Base-by-base conservation (phyloP, 306 rosid species). In the Lotus japonicus region DNA sequence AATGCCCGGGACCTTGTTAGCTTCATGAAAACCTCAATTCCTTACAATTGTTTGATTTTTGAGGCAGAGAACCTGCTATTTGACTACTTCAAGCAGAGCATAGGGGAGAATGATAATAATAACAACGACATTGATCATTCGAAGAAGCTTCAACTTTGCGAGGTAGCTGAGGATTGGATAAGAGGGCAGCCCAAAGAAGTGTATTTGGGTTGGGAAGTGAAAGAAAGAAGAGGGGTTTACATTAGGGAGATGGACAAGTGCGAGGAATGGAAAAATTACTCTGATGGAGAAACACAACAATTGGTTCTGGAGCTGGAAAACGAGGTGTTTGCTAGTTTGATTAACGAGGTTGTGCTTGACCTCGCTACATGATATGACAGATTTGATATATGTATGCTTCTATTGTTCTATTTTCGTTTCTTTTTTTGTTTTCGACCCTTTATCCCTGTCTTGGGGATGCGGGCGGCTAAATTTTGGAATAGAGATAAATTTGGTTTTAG, bases 191-290 rank as follows among this genome's bases (percentile, higher is more conserved):
- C 54, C 6, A 60, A 54, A 51, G 89, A 73, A 19, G 1, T 41
- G 60, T 68, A 63, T 26, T 49, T 72, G 87, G 86, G 88, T 11
- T 86, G 95, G 96, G 96, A 87, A 71, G 82, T 50, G 58, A 4
- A 71, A 1, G 44, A 61, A 57, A 65, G 79, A 59, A 59, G 79
- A 56, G 18, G 78, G 0, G 54, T 67, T 2, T 85, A 75, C 68
- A 35, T 81, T 46, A 78, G 10, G 18, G 96, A 90, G 26, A 86
- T 86, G 90, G 96, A 88, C 2, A 80, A 44, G 54, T 56, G 68
- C 26, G 81, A 70, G 9, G 80, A 33, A 51, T 85, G 96, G 95
- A 82, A 44, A 17, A 73, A 49, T 6, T 57, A n/a, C n/a, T n/a
- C 41, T 39, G 77, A 57, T 18, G 64, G 76, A 78, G 86, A 72